These are phyloP conservation scores for Podila epigama DNA, from an alignment of 192 early-diverging fungal species.

Conservation along the genomic window DNA sequence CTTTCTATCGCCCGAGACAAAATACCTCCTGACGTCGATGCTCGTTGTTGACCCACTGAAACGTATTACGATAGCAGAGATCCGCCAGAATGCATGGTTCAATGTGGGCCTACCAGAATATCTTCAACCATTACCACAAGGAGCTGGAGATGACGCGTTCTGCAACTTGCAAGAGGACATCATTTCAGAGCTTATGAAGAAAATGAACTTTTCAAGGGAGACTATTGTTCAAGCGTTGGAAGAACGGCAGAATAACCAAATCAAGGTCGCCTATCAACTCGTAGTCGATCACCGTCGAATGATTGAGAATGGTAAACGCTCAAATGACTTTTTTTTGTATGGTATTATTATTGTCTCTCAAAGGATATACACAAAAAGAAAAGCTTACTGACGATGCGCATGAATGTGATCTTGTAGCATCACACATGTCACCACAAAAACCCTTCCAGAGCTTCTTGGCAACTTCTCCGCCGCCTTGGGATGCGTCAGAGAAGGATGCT, in stretches of 20 bases:
- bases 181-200: slow-evolving; percentile 79
- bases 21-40: slow-evolving; percentile 86
- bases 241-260: slow-evolving; percentile 89
- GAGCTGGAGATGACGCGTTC: slow-evolving; percentile 67
- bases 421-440: slow-evolving; percentile 57
- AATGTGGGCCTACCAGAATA: slow-evolving; percentile 92
- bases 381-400: not conserved
- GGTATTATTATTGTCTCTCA: too few species aligned
- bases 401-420: slow-evolving; percentile 10
- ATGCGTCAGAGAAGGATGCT: slow-evolving; percentile 53
- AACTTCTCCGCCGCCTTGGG: slow-evolving; percentile 78
- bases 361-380: too few species aligned
- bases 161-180: slow-evolving; percentile 81
- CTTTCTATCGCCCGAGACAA: slow-evolving; percentile 84
- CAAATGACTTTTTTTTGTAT: not conserved
- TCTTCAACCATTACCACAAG: slow-evolving; percentile 79
- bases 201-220: slow-evolving; percentile 74
- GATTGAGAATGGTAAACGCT: slow-evolving; percentile 59
- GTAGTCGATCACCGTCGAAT: slow-evolving; percentile 86
- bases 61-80: slow-evolving; percentile 91
- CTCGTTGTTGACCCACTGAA: slow-evolving; percentile 96
- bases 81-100: slow-evolving; percentile 91
- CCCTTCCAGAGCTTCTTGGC: slow-evolving; percentile 69
- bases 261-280: slow-evolving; percentile 97
- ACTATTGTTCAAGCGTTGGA: slow-evolving; percentile 80